A percentile compares a stretch with the other conserved stretches of the same genome.
These are phyloP conservation scores for Eragrostis nindensis DNA, from an alignment of 176 grass and related monocot genomes.

Conservation along the genomic window DNA sequence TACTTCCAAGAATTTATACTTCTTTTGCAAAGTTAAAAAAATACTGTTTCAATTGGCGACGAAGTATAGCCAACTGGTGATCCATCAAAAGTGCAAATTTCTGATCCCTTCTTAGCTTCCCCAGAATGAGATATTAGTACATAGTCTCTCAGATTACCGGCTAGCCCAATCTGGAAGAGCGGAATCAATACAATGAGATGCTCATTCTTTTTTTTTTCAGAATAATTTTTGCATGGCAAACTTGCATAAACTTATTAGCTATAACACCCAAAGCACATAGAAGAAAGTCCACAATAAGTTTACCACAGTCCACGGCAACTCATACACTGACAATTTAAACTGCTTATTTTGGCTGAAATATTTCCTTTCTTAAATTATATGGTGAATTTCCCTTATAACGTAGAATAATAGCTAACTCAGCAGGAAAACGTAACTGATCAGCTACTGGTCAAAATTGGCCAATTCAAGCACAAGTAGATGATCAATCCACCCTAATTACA, in stretches of 20 bases:
- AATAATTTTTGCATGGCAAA: slow-evolving; percentile 1
- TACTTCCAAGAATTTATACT: not conserved
- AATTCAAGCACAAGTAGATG: too few species aligned
- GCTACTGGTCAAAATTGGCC: too few species aligned
- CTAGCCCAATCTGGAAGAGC: slow-evolving; percentile 76
- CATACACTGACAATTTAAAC: not conserved
- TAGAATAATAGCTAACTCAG: too few species aligned
- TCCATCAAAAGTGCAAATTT: slow-evolving; percentile 73
- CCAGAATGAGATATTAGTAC: slow-evolving; percentile 67
- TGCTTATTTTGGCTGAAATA: not conserved
- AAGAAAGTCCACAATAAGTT: not conserved
- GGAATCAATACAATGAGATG: not conserved
- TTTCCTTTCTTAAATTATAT: not conserved
- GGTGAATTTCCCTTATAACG: too few species aligned
- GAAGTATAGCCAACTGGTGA: slow-evolving; percentile 76
- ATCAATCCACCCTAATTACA: not conserved
- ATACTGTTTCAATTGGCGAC: slow-evolving; percentile 76
- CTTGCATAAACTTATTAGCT: not conserved
- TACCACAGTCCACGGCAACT: not conserved
- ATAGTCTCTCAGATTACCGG: slow-evolving; percentile 83
- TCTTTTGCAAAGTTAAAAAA: not conserved
- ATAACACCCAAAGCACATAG: not conserved
- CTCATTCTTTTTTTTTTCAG: not conserved
- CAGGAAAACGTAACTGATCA: too few species aligned
- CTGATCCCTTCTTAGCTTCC: slow-evolving; percentile 78